Evolutionary conservation across 2,329 filamentous ascomycete species (phyloP).

Genomic region (Colletotrichum theobromicola): DNA sequence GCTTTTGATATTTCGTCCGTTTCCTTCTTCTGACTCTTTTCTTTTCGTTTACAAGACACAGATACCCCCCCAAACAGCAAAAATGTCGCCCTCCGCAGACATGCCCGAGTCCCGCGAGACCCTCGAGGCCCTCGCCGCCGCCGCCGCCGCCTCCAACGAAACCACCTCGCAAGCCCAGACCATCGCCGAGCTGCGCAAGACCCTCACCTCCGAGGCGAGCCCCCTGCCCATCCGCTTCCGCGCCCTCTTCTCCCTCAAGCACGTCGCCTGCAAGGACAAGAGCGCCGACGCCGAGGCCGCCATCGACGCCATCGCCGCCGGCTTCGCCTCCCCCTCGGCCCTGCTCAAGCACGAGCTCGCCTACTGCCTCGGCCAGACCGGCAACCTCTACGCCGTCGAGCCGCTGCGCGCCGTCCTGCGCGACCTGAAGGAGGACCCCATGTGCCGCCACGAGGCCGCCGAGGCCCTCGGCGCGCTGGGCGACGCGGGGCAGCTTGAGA

Average conservation of each 20-base stretch:
- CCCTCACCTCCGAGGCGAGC: constrained; percentile 79
- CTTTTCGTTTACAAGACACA: not conserved
- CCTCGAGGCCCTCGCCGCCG: constrained; percentile 18
- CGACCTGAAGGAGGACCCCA: constrained; percentile 83
- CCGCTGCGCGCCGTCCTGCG: constrained; percentile 77
- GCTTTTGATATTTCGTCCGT: not conserved
- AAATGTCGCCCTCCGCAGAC: constrained; percentile 29
- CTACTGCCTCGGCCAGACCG: constrained; percentile 94
- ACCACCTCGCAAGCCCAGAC: constrained; percentile 25
- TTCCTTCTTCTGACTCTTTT: not conserved
- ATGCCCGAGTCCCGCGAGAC: constrained; percentile 17
- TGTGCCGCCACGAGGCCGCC: constrained; percentile 96
- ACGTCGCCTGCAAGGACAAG: constrained; percentile 75
- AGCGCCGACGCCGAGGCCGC: constrained; percentile 65
- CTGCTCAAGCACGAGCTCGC: constrained; percentile 96
- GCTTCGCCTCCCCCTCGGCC: constrained; percentile 82
- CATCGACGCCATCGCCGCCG: constrained; percentile 85
- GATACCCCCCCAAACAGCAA: not conserved
- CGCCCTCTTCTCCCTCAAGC: constrained; percentile 96
- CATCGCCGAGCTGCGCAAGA: constrained; percentile 71
- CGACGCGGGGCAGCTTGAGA: constrained; percentile 72
- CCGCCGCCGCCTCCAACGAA: not conserved
- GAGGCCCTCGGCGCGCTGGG: constrained; percentile 92
- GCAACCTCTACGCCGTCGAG: constrained; percentile 75
- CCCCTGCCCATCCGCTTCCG: constrained; percentile 91